phyloP scores from a whole-genome alignment of 163 green algal genomes.

The Picocystis sp. region DNA sequence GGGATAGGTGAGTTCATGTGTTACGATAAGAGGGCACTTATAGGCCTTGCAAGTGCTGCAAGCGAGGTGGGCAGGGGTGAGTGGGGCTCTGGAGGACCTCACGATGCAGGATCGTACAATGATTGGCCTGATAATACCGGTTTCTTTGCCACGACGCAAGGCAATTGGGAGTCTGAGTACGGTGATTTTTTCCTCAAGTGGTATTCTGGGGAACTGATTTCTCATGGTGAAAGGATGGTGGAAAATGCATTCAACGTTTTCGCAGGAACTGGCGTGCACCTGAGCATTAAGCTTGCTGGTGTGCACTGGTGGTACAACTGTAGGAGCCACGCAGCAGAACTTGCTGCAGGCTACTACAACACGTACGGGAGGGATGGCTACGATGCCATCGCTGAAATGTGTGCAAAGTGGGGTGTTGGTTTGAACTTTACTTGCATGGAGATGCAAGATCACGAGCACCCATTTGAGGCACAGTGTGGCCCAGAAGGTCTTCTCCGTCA shows the following conservation, averaged over 20 bases:
- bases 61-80: conserved; percentile 8
- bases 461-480: conserved; percentile 40
- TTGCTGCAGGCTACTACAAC: conserved; percentile 65
- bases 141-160: conserved; percentile 21
- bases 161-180: conserved; percentile 17
- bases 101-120: conserved; percentile 32
- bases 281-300: conserved; percentile 27
- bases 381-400: conserved; percentile 33
- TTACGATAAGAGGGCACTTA: conserved; percentile 43
- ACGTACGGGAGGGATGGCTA: conserved; percentile 36
- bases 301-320: conserved; percentile 32
- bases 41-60: conserved; percentile 2
- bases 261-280: conserved; percentile 7
- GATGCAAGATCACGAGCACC: conserved; percentile 61
- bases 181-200: conserved; percentile 22
- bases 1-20: conserved; percentile 68
- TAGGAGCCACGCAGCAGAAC: conserved; percentile 35
- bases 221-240: conserved; percentile 26
- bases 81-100: conserved; percentile 18
- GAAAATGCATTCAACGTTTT: conserved; percentile 14
- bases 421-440: conserved; percentile 66
- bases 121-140: conserved; percentile 26
- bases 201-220: conserved; percentile 26
- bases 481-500: conserved; percentile 50
- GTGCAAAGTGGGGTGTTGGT: conserved; percentile 26